Conservation (phyloP, 2,329 filamentous ascomycete genomes). For the Beauveria brongniartii region DNA sequence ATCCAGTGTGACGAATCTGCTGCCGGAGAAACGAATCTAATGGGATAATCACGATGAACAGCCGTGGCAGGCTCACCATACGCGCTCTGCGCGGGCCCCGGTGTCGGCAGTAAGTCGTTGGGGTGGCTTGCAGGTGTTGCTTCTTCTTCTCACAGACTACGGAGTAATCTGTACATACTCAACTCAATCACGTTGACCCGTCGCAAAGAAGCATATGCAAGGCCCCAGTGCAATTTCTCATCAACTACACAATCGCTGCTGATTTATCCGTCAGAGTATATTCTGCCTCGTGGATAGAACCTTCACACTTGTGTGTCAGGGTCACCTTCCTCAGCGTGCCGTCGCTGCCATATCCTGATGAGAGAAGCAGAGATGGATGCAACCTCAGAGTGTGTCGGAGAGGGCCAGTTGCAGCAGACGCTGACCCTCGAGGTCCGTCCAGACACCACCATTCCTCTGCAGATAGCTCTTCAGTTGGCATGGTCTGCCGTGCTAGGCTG, state of each 20-base stretch:
- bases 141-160: background rate
- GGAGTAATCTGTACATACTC: background rate
- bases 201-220: background rate
- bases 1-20: too few species aligned
- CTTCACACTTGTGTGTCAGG: background rate
- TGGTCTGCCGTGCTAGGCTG: background rate
- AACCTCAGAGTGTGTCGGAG: background rate
- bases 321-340: too few species aligned
- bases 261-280: background rate
- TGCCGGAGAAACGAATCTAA: too few species aligned
- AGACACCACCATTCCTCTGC: background rate
- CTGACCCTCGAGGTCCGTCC: background rate
- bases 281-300: background rate
- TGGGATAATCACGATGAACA: too few species aligned
- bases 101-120: background rate
- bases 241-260: background rate
- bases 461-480: background rate
- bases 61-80: too few species aligned
- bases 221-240: background rate
- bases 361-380: too few species aligned
- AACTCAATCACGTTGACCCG: background rate
- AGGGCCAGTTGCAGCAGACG: background rate
- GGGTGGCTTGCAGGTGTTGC: background rate
- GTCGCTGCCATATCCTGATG: background rate
- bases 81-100: background rate